phyloP scores from a whole-genome alignment of 192 early-diverging fungal species.

The Dissophora globulifera region DNA sequence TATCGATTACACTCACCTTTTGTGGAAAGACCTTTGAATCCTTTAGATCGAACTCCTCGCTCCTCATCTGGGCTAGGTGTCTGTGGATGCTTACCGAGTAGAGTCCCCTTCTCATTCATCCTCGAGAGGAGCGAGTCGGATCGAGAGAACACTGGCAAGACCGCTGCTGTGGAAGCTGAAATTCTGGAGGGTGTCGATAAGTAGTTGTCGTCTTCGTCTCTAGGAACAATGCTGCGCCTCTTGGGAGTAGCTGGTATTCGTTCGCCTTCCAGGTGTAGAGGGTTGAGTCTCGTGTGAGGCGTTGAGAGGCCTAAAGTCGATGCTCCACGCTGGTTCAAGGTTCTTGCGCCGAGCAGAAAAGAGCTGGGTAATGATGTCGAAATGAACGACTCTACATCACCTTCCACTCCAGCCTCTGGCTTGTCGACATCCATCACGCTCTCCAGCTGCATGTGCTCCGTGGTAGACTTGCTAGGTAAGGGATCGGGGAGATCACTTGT shows the following conservation, averaged over 20 bases:
- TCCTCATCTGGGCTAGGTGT: slow-evolving; percentile 39
- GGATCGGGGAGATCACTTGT: slow-evolving; percentile 1
- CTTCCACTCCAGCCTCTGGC: background rate
- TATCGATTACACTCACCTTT: slow-evolving; percentile 1
- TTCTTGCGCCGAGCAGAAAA: slow-evolving; percentile 6
- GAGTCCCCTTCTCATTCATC: slow-evolving; percentile 29
- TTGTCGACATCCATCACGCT: slow-evolving; percentile 29
- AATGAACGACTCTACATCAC: slow-evolving; percentile 18
- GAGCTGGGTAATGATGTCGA: slow-evolving; percentile 42
- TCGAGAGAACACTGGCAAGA: background rate
- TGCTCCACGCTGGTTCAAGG: slow-evolving; percentile 14
- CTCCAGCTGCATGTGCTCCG: too few species aligned
- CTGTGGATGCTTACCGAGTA: slow-evolving; percentile 49
- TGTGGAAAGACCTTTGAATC: slow-evolving; percentile 9
- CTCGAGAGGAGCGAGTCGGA: slow-evolving; percentile 19
- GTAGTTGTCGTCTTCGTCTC: slow-evolving; percentile 1
- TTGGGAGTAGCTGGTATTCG: slow-evolving; percentile 9
- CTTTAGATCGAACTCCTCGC: slow-evolving; percentile 17
- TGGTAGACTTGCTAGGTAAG: background rate
- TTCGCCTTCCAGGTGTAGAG: slow-evolving; percentile 6
- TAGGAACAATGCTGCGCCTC: slow-evolving; percentile 14
- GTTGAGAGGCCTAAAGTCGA: slow-evolving; percentile 15
- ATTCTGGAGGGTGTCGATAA: slow-evolving; percentile 33
- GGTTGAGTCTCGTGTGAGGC: slow-evolving; percentile 9
- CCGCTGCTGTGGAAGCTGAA: background rate